Evolutionary conservation across 768 basidiomycete genomes (phyloP).

Genomic region (Fistulinella prunicolor): DNA sequence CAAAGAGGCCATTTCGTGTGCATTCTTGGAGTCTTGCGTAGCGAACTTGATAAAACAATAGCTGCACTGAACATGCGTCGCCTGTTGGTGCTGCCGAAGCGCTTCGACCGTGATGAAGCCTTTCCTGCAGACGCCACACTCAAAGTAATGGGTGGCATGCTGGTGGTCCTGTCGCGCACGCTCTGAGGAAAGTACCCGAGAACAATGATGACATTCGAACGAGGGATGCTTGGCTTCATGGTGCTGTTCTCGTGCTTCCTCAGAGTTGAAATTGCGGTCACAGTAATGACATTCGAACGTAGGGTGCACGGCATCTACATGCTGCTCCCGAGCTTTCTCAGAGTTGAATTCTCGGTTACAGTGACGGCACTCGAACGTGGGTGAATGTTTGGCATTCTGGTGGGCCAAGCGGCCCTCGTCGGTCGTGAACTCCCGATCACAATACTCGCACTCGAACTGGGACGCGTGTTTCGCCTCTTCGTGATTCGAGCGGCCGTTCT

Average conservation of each 20-base stretch:
- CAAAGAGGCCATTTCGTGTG: conserved; percentile 9
- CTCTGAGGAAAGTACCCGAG: neutral
- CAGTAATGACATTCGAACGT: too few species aligned
- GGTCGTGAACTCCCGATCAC: conserved; percentile 10
- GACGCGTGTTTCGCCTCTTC: conserved; percentile 6
- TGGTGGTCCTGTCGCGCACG: neutral
- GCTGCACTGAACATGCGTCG: neutral
- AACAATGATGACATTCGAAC: neutral
- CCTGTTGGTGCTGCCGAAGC: neutral
- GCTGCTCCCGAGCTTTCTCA: conserved; percentile 1
- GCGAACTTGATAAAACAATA: neutral
- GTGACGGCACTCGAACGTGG: conserved; percentile 11
- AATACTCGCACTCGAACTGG: conserved; percentile 16
- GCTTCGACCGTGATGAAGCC: neutral
- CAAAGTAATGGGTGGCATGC: neutral
- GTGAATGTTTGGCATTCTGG: conserved; percentile 7
- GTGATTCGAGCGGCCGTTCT: conserved; percentile 8
- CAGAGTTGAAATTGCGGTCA: too few species aligned
- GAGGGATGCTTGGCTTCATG: neutral
- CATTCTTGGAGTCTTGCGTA: neutral
- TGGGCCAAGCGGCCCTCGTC: conserved; percentile 8
- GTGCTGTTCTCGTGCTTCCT: too few species aligned
- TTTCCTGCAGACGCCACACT: neutral
- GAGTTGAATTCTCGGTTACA: conserved; percentile 10
- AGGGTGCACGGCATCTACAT: conserved; percentile 8